These are phyloP conservation scores for Salix viminalis DNA, from an alignment of 345 rosid genomes.

Conservation along the genomic window DNA sequence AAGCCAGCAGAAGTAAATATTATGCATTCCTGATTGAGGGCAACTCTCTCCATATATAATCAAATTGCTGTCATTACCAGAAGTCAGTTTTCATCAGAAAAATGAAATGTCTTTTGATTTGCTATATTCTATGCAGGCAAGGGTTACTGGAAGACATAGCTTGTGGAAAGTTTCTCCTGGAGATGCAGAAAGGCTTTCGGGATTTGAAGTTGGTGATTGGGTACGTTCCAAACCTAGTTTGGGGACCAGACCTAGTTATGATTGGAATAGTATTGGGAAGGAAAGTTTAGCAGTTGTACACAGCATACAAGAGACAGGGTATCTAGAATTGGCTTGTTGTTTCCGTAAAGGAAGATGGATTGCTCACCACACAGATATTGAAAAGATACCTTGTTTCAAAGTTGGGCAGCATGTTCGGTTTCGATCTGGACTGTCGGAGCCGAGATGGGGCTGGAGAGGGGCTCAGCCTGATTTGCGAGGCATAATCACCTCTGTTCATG, in stretches of 20 bases:
- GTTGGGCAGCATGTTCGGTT: constrained; percentile 85
- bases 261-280: constrained; percentile 83
- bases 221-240: constrained; percentile 87
- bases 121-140: constrained; percentile 44
- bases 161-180: constrained; percentile 96
- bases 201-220: constrained; percentile 98
- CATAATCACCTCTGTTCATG: constrained; percentile 74
- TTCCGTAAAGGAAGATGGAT: constrained; percentile 80
- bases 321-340: constrained; percentile 90
- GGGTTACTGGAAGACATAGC: constrained; percentile 70
- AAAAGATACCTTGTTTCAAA: constrained; percentile 70
- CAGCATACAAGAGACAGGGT: constrained; percentile 82
- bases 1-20: no score
- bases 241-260: constrained; percentile 90
- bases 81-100: neutral
- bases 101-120: neutral
- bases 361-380: constrained; percentile 79
- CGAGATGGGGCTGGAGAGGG: constrained; percentile 99
- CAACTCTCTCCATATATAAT: no score
- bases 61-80: no score
- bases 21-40: no score
- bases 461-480: constrained; percentile 69
- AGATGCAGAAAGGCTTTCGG: constrained; percentile 93
- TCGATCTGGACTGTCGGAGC: constrained; percentile 70
- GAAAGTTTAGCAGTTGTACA: constrained; percentile 88